Evolutionary conservation across 2,329 filamentous ascomycete species (phyloP), one percentile per base, ranked within the genome.

Genomic region (Emericellopsis cladophorae): DNA sequence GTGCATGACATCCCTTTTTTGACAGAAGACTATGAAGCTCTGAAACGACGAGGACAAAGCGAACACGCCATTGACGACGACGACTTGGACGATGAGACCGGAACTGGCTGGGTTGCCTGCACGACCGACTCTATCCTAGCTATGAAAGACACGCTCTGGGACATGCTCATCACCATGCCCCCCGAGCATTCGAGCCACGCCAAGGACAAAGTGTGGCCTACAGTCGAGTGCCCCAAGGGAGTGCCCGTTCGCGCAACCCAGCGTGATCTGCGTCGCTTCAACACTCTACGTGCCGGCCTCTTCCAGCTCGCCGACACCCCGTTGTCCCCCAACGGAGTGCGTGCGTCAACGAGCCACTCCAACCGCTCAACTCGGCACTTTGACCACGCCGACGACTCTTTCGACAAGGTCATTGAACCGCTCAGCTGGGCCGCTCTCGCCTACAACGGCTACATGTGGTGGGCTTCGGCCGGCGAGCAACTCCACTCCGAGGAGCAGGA

Each of bases 91-190:
- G 70, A 68, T 21, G 69, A 76, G 34, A 56, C 62, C 21, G 70
- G 70, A 26, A 63, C 72, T 12, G 84, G 88, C 32, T 98, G 89
- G 88, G 81, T 95, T 44, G 92, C 90, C 11, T 95, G 89, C 59
- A 95, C 90, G 4, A 96, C 90, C 2, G 92, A 98, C 62, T 90
- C 84, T 54, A 92, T 98, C 44, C 72, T 98, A 12, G 79, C 78
- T 37, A 83, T 86, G 60, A 96, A 96, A 64, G 76, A 80, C 39
- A 75, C 83, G 2, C 74, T 98, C 3, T 96, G 88, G 69, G 92
- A 98, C 56, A 72, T 95, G 51, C 73, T 95, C 32, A 81, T 96
- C 45, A 86, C 85, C 41, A 74, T 96, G 54, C 86, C 88, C 1
- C 71, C 78, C 1, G 58, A 72, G 6, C 67, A 81, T 50, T 62